These are phyloP conservation scores for Cordyceps militaris DNA, from an alignment of 2,329 filamentous ascomycete species.

Conservation along the genomic window DNA sequence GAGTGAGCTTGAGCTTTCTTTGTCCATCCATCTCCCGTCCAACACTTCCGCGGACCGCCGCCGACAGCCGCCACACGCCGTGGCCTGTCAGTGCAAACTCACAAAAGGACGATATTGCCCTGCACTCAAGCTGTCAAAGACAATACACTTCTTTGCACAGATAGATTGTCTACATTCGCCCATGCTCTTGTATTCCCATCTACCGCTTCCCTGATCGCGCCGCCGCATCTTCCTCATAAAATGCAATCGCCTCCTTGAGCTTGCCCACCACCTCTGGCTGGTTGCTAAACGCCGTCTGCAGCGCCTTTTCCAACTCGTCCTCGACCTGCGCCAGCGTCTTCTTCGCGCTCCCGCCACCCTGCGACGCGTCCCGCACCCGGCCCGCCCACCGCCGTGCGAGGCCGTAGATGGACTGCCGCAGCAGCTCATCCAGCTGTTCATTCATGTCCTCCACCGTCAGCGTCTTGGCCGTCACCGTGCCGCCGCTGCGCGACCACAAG, in stretches of 20 bases:
- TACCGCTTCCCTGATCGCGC: conserved; percentile 19
- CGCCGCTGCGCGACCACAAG: conserved; percentile 35
- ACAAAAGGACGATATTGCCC: too few relatives aligned
- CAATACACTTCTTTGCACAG: too few relatives aligned
- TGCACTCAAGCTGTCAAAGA: too few relatives aligned
- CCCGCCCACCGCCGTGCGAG: conserved; percentile 56
- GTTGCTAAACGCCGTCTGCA: conserved; percentile 52
- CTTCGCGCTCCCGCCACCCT: conserved; percentile 40
- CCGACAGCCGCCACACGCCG: not conserved
- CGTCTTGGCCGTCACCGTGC: conserved; percentile 31
- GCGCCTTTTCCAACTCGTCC: conserved; percentile 47
- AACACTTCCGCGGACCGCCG: not conserved
- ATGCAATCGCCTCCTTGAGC: conserved; percentile 54
- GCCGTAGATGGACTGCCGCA: conserved; percentile 54
- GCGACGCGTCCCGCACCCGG: conserved; percentile 43
- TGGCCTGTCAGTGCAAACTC: not conserved
- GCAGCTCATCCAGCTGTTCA: conserved; percentile 56
- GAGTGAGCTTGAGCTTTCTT: too few relatives aligned
- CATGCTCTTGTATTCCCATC: not conserved
- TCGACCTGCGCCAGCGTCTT: conserved; percentile 46
- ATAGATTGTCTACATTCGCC: not conserved
- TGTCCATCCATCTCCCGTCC: too few relatives aligned
- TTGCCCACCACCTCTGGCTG: conserved; percentile 53
- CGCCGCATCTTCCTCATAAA: conserved; percentile 45
- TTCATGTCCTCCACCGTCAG: conserved; percentile 51